Base-by-base conservation (phyloP, 768 basidiomycete species). In the Dentipellis sp. region DNA sequence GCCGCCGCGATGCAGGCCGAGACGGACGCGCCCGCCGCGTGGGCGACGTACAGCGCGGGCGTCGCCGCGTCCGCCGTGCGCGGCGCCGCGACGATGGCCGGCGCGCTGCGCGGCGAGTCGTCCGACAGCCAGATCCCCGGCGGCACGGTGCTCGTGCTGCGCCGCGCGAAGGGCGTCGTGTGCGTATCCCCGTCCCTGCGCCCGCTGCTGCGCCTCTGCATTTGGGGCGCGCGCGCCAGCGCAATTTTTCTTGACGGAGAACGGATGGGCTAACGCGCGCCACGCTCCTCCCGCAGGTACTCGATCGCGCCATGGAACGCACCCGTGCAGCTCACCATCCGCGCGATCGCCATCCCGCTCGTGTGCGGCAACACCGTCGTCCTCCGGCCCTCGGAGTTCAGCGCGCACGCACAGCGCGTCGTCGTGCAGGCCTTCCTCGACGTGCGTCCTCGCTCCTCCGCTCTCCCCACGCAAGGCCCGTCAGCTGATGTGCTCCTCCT, bases 241-340 rank as follows among this genome's bases (percentile, higher is more conserved):
- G 29, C 8, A 10, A 12, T 35, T 42, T 53, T 23, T 47, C 21
- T 52, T 54, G 35, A 21, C 11, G 48, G 6, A 49, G 6, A 22
- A 35, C 7, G 22, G 42, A n/a, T n/a, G 34, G 3, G 35, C 52
- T 57, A 29, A 29, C 29, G 29, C 3, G 29, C 29, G 29, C 3
- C 6, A 45, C 17, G 21, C 40, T 50, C 42, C 23, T 10, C 19
- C 21, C 4, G 23, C 58, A 82, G 80, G 19, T 72, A 80, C 53
- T 74, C 75, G 3, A 78, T 82, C 2, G 71, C 75, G 1, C 80
- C 81, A 0, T 83, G 81, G 81, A 83, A 83, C 60, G 76, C 75
- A 2, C 78, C 82, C 0, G 59, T 76, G 8, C 61, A 64, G 1
- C 68, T 84, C 12, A 69, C 76, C 0, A 54, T 81, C 14, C 67